Percentiles rank a stretch among this genome's conserved stretches.
phyloP scores from a whole-genome alignment of 352 stramenopile species.

The Phytophthora niederhauseri region DNA sequence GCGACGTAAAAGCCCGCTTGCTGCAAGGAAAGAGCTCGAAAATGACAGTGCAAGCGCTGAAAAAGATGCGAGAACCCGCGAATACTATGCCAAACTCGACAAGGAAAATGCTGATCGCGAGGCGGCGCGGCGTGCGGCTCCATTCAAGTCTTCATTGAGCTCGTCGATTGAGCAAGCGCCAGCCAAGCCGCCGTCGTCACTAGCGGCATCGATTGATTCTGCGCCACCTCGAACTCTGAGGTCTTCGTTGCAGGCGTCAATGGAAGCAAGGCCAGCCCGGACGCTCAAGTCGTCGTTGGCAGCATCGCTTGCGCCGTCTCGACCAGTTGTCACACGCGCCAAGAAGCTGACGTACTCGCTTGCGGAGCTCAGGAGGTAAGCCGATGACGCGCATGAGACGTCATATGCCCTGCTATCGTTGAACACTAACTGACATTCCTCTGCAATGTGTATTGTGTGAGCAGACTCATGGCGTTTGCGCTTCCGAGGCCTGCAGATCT shows the following conservation, averaged over 20 bases:
- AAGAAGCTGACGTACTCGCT: slow-evolving; percentile 69
- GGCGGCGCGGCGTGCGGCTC: slow-evolving; percentile 36
- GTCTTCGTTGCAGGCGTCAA: slow-evolving; percentile 20
- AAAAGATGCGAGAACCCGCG: slow-evolving; percentile 53
- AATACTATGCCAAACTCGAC: slow-evolving; percentile 65
- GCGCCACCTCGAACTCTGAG: slow-evolving; percentile 24
- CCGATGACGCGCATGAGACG: neutral
- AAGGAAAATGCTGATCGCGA: slow-evolving; percentile 59
- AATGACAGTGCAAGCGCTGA: slow-evolving; percentile 29
- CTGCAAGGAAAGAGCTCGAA: slow-evolving; percentile 24
- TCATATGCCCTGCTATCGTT: neutral
- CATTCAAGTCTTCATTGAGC: slow-evolving; percentile 62
- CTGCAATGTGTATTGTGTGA: neutral
- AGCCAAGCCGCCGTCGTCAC: slow-evolving; percentile 26
- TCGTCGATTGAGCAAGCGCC: slow-evolving; percentile 36
- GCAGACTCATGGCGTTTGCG: slow-evolving; percentile 39
- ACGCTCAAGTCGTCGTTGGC: slow-evolving; percentile 29
- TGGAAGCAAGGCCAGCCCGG: slow-evolving; percentile 17
- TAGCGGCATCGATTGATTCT: slow-evolving; percentile 26
- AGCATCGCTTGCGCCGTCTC: slow-evolving; percentile 29
- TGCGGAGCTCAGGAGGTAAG: slow-evolving; percentile 57
- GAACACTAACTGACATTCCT: neutral
- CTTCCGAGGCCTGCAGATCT: slow-evolving; percentile 56
- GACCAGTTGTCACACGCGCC: slow-evolving; percentile 18
- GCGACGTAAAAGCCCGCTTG: slow-evolving; percentile 12